Conservation (phyloP, 306 rosid species). For the Leucaena leucocephala region DNA sequence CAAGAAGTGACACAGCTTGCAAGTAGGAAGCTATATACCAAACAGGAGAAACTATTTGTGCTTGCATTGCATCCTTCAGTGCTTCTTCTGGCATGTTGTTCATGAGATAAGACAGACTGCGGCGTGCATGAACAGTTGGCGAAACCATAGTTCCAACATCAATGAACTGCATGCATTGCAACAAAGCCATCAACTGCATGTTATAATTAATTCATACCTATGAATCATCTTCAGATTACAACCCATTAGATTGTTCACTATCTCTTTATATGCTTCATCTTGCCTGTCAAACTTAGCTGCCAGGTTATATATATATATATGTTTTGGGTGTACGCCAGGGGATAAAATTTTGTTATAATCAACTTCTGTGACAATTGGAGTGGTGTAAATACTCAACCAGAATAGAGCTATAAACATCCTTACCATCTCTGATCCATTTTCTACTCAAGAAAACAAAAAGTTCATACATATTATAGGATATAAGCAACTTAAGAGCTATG, state of each 20-base stretch:
- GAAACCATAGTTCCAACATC: constrained; percentile 88
- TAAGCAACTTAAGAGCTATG: constrained; percentile 17
- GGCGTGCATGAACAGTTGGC: constrained; percentile 90
- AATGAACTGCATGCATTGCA: constrained; percentile 73
- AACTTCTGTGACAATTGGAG: not conserved
- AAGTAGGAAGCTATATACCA: constrained; percentile 87
- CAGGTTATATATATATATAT: not conserved
- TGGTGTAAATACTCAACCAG: not conserved
- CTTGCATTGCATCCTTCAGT: constrained; percentile 76
- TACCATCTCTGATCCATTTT: not conserved
- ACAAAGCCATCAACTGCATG: constrained; percentile 40
- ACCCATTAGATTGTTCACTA: not conserved
- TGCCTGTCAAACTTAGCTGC: not conserved
- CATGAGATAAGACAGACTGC: constrained; percentile 78
- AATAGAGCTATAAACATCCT: not conserved
- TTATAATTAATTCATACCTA: constrained; percentile 28
- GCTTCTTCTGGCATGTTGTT: constrained; percentile 81
- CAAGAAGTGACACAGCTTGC: constrained; percentile 74
- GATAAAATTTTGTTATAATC: not conserved
- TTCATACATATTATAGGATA: constrained; percentile 8
- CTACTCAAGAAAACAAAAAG: not conserved
- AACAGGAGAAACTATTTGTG: constrained; percentile 75
- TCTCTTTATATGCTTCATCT: not conserved
- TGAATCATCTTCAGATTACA: not conserved
- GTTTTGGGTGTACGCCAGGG: too few relatives aligned